Evolutionary conservation across 371 early-diverging fungal species (phyloP), one percentile per base, ranked within the genome.

Genomic region (Smittium culicis): DNA sequence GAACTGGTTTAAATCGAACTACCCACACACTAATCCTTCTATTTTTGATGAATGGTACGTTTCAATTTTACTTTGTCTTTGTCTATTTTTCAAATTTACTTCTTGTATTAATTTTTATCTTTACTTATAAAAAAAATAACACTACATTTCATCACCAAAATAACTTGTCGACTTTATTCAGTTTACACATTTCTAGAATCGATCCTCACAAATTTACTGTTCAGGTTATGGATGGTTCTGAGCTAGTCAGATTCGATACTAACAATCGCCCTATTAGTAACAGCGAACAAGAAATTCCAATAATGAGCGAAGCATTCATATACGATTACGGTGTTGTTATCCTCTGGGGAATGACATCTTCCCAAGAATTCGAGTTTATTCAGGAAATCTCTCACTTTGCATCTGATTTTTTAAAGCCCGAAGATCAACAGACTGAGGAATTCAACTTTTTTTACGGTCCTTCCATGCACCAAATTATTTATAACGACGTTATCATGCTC

Each of bases 291-390:
- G 68, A 70, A 27, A 70, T 74, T 61, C 68, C 70, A 32, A 73
- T 77, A 58, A 71, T 69, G 30, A 88, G 88, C 55, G 90, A 90
- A 69, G 74, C 89, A 17, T 89, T 90, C 68, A 77, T 88, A 61
- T 95, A 93, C 71, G 94, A 94, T 71, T 94, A 94, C 72, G 94
- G 97, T 32, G 94, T 93, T 8, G 88, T 91, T 1, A 94, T 95
- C 0, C 85, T 94, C 69, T 97, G 98, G 98, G 93, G 93, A 35
- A 86, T 97, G 71, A 83, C 84, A n/a, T 85, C 89, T 66, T 81
- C 80, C 33, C 91, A 93, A 69, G 98, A 96, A 73, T 66, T 80
- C 27, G 74, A 82, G 68, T 82, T 93, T 70, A 73, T 95, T 67
- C 79, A 79, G n/a, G 86, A 89, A 63, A 72, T 92, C n/a, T 79